Evolutionary conservation across 306 rosid genomes (phyloP).

Genomic region (Quercus ilex): DNA sequence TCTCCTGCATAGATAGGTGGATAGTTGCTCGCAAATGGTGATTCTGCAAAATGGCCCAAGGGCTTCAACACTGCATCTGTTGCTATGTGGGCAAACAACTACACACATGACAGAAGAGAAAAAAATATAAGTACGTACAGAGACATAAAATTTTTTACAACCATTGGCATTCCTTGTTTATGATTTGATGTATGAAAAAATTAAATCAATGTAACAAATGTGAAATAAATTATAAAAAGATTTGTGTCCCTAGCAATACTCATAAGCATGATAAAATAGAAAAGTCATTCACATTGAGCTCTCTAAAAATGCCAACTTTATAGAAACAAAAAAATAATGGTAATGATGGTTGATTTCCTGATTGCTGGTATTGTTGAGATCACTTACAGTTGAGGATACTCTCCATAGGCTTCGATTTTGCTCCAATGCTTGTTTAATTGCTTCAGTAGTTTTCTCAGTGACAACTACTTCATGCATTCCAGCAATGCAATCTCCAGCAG

Average conservation of each 20-base stretch:
- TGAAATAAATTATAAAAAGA: too few relatives aligned
- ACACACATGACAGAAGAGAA: constrained; percentile 6
- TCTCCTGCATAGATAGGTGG: constrained; percentile 74
- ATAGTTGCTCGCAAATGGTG: constrained; percentile 52
- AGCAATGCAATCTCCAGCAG: constrained; percentile 92
- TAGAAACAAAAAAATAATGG: background rate
- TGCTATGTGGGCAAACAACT: constrained; percentile 94
- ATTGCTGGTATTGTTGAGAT: background rate
- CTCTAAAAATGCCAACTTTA: too few relatives aligned
- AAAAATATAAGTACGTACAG: background rate
- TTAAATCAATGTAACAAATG: too few relatives aligned
- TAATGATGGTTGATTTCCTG: background rate
- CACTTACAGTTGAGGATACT: constrained; percentile 91
- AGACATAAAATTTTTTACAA: background rate
- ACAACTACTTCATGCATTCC: constrained; percentile 95
- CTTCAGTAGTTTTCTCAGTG: constrained; percentile 64
- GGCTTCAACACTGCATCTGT: constrained; percentile 89
- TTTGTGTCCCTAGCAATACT: too few relatives aligned
- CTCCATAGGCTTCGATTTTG: constrained; percentile 83
- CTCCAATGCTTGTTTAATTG: constrained; percentile 58
- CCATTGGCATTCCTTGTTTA: too few relatives aligned
- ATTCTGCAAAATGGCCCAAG: constrained; percentile 74
- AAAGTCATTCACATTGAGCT: constrained; percentile 2
- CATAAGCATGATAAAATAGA: background rate
- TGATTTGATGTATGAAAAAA: too few relatives aligned